Percentiles rank a stretch among this genome's conserved stretches.
Conservation (phyloP, 2,329 filamentous ascomycete genomes). For the Gyromitra esculenta region DNA sequence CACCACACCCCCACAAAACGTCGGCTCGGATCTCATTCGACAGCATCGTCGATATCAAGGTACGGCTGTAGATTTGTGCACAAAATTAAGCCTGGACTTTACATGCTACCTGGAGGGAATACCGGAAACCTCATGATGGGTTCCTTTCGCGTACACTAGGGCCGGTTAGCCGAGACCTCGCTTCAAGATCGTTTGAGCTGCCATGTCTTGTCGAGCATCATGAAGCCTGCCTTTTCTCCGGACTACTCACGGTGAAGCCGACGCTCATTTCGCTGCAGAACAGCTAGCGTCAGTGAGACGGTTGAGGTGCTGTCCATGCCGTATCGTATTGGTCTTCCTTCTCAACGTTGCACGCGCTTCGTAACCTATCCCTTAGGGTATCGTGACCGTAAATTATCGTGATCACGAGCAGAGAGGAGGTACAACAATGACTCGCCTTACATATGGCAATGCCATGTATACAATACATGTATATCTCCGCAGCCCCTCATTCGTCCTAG, state of each 20-base stretch:
- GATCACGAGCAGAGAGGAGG: conserved; percentile 16
- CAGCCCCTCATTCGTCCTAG: conserved; percentile 36
- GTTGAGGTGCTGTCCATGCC: conserved; percentile 1
- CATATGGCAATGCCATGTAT: conserved; percentile 15
- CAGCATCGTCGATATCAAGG: conserved; percentile 33
- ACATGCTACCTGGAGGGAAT: conserved; percentile 30
- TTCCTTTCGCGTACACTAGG: conserved; percentile 40
- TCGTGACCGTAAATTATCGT: conserved; percentile 34
- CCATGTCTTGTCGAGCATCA: conserved; percentile 11
- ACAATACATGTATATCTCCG: conserved; percentile 34
- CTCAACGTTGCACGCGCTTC: conserved; percentile 17
- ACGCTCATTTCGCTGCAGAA: conserved; percentile 16
- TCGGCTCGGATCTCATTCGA: conserved; percentile 42
- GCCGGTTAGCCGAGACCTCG: conserved; percentile 37
- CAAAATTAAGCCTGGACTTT: conserved; percentile 16
- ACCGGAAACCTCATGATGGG: conserved; percentile 22
- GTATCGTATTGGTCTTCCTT: conserved; percentile 9
- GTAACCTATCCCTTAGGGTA: conserved; percentile 20
- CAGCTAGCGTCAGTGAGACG: conserved; percentile 3
- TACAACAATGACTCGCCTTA: conserved; percentile 23
- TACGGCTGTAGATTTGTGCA: conserved; percentile 18
- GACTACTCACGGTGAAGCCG: conserved; percentile 14
- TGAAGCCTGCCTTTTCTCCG: conserved; percentile 19
- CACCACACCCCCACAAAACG: conserved; percentile 34
- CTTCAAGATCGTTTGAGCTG: conserved; percentile 7